Evolutionary conservation across 306 rosid species (phyloP).

Genomic region (Spatholobus suberectus): DNA sequence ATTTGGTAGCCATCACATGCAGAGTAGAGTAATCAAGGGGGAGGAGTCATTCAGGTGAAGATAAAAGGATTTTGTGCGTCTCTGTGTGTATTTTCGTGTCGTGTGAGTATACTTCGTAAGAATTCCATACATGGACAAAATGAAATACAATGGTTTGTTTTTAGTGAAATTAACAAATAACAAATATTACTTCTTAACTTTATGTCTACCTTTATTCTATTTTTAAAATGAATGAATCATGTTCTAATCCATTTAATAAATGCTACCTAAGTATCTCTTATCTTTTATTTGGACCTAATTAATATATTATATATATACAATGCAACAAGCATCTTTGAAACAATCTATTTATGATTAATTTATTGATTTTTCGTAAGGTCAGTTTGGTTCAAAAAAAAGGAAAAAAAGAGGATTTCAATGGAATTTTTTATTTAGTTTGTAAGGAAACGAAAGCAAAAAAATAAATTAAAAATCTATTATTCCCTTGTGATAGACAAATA

Average conservation of each 20-base stretch:
- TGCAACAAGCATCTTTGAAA: not conserved
- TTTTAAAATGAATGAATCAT: too few relatives aligned
- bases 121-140: not conserved
- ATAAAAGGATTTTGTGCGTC: not conserved
- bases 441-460: too few relatives aligned
- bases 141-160: not conserved
- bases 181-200: not conserved
- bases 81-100: not conserved
- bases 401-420: too few relatives aligned
- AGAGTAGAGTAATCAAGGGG: not conserved
- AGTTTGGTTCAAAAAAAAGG: too few relatives aligned
- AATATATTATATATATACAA: too few relatives aligned
- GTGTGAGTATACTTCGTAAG: not conserved
- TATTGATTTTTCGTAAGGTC: too few relatives aligned
- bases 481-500: too few relatives aligned
- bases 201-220: not conserved
- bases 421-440: too few relatives aligned
- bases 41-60: not conserved
- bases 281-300: not conserved
- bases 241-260: not conserved
- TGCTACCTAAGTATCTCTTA: not conserved
- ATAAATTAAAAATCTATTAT: too few relatives aligned
- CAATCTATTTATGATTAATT: not conserved
- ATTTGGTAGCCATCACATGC: not conserved
- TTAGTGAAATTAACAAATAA: not conserved